Conservation (phyloP, 805 yeast genomes). For the Ogataea naganishii region DNA sequence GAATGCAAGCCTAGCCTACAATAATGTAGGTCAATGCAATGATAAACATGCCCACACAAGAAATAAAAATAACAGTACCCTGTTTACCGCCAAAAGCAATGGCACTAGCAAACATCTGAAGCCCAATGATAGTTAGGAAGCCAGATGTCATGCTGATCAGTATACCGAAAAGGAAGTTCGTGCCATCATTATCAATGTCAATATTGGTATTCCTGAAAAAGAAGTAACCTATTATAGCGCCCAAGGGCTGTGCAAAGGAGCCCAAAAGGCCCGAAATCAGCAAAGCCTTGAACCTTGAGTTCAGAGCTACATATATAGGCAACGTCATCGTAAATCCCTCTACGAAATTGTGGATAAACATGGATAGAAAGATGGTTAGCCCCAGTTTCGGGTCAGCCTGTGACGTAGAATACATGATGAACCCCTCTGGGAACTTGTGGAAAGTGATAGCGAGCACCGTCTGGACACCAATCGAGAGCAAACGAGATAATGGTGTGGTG, state of each 20-base stretch:
- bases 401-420: conserved; percentile 75
- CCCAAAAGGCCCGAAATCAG: conserved; percentile 62
- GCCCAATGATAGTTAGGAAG: conserved; percentile 68
- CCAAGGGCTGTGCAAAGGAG: conserved; percentile 81
- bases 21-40: conserved; percentile 41
- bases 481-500: conserved; percentile 64
- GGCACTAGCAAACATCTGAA: conserved; percentile 82
- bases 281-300: conserved; percentile 54
- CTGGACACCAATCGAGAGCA: conserved; percentile 84
- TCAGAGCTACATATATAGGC: conserved; percentile 75
- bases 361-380: conserved; percentile 69
- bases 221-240: conserved; percentile 66
- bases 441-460: conserved; percentile 80
- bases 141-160: conserved; percentile 75
- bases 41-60: conserved; percentile 47
- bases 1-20: no score
- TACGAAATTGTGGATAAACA: conserved; percentile 82
- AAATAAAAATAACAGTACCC: conserved; percentile 48
- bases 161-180: conserved; percentile 45
- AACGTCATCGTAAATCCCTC: conserved; percentile 94
- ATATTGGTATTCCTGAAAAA: conserved; percentile 32
- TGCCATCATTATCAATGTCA: conserved; percentile 25
- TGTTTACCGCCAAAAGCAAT: conserved; percentile 72
- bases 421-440: conserved; percentile 94
- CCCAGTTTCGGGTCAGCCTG: conserved; percentile 64